Conservation (phyloP, 768 basidiomycete species). For the Lactarius psammicola region DNA sequence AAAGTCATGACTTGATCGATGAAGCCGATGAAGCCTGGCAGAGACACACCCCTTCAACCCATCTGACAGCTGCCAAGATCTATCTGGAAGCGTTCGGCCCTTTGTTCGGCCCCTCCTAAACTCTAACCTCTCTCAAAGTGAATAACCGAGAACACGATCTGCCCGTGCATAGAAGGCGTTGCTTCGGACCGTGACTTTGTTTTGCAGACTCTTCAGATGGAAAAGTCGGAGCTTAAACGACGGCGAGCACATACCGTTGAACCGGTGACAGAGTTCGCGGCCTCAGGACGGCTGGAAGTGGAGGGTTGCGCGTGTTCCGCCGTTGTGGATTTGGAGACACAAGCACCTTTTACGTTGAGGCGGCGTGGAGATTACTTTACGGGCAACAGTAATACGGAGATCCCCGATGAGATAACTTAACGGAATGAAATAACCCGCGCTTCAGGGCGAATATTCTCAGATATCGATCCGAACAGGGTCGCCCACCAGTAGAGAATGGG, state of each 20-base stretch:
- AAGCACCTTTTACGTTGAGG: constrained; percentile 15
- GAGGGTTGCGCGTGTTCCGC: constrained; percentile 4
- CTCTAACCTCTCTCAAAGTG: background rate
- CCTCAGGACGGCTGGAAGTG: constrained; percentile 13
- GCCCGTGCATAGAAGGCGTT: background rate
- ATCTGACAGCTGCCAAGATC: constrained; percentile 25
- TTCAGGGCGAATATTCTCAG: constrained; percentile 21
- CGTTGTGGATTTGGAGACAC: constrained; percentile 15
- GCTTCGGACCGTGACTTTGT: background rate
- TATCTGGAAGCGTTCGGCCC: constrained; percentile 14
- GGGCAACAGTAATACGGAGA: constrained; percentile 14
- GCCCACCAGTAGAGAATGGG: constrained; percentile 2
- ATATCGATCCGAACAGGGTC: constrained; percentile 25
- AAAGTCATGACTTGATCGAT: constrained; percentile 12
- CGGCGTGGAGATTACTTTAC: constrained; percentile 8
- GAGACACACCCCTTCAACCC: constrained; percentile 15
- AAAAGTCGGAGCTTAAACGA: background rate
- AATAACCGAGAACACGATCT: background rate
- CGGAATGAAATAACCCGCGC: constrained; percentile 13
- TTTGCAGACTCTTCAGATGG: background rate
- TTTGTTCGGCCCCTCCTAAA: constrained; percentile 5
- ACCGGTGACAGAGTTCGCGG: constrained; percentile 15
- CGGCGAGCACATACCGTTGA: background rate
- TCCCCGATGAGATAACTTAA: constrained; percentile 18
- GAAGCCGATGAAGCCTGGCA: constrained; percentile 5